Evolutionary conservation across 2,329 filamentous ascomycete species (phyloP), one percentile per base, ranked within the genome.

Genomic region (Anisogramma anomala): DNA sequence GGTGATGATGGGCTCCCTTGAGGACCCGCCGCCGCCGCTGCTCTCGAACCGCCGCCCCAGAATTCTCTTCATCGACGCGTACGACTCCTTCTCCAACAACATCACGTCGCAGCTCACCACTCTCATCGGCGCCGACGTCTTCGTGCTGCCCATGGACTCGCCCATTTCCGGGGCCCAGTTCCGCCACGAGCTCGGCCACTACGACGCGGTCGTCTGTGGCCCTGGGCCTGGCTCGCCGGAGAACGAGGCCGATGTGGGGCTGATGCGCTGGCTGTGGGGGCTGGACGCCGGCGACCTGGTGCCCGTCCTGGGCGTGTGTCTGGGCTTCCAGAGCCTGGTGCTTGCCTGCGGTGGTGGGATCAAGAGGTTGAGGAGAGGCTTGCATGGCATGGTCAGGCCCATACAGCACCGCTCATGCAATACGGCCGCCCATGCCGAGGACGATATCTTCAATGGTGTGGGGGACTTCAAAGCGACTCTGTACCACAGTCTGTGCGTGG

Each of bases 81-180:
- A 94, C 62, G 91, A 98, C 65, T 95, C 88, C 31, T 98, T 95
- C 63, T 85, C 87, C 41, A 88, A 94, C 64, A 96, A 95, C 64
- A 91, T 96, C 53, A 78, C 93, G 39, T 79, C 84, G 5, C 74
- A 94, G 25, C 70, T 96, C 34, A 74, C 82, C 51, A 77, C 80
- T 3, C 69, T 76, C 3, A 69, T 94, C 7, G 64, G 71, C 45
- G 82, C 74, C 15, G 67, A 79, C 13, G 80, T 94, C 25, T 73
- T 74, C 33, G 74, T 83, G 32, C 68, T 94, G 45, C 76, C 74
- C 48, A 87, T 93, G 52, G 84, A 85, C 53, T 67, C 67, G n/a
- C 58, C 67, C 3, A 64, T 71, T 39, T 64, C 74, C 34, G 61
- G 54, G 19, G 45, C 53, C 10, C 64, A 64, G 27, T 67, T 77